Conservation (phyloP, 768 basidiomycete species). For the Suillus subluteus region DNA sequence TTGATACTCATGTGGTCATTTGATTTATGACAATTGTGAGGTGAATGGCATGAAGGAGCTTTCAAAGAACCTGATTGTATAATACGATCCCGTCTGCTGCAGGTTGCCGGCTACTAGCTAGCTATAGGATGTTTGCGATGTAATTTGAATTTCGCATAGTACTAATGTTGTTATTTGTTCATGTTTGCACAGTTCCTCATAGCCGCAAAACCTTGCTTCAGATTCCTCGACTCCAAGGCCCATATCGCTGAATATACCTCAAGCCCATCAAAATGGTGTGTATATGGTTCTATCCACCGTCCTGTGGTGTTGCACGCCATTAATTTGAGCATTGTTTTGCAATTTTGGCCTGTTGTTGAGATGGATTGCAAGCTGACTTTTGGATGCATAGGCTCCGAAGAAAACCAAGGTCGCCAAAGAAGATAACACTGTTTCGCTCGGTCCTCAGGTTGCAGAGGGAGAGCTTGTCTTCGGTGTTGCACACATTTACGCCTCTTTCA, state of each 20-base stretch:
- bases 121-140: neutral
- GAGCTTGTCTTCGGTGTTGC: constrained; percentile 98
- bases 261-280: constrained; percentile 43
- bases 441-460: constrained; percentile 94
- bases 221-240: constrained; percentile 23
- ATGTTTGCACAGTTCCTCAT: neutral
- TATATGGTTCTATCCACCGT: constrained; percentile 12
- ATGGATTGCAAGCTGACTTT: constrained; percentile 57
- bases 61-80: neutral
- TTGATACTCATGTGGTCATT: neutral
- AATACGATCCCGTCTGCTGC: neutral
- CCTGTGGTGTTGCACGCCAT: neutral
- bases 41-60: neutral
- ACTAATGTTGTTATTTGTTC: constrained; percentile 2
- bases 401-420: constrained; percentile 79
- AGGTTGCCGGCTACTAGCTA: neutral
- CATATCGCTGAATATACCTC: constrained; percentile 27
- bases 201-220: constrained; percentile 13
- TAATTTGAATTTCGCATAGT: neutral
- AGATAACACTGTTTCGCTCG: constrained; percentile 86
- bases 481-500: constrained; percentile 99
- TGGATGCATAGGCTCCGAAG: constrained; percentile 81
- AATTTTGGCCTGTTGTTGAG: constrained; percentile 16
- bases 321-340: constrained; percentile 9
- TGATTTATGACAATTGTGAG: neutral